Base-by-base conservation (phyloP, 2,329 filamentous ascomycete species). In the Dendrostoma leiphaemia region DNA sequence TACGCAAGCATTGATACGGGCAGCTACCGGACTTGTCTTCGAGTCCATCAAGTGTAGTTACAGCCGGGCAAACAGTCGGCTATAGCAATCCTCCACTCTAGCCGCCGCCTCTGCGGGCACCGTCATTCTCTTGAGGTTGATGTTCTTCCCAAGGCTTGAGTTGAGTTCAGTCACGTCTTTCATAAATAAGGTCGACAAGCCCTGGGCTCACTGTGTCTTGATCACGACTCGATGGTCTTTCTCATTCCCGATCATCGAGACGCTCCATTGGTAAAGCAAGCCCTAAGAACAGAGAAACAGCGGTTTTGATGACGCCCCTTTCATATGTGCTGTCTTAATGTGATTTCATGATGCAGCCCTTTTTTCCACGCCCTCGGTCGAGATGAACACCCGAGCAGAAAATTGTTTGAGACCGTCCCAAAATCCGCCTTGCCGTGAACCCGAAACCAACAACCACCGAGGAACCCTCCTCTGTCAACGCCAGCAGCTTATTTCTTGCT, bases 401-500 rank as follows among this genome's bases (percentile, higher is more conserved):
- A 76, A 77, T 10, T 74, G 76, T 77, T n/a, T 74, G 76, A 54
- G 53, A 48, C 58, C 49, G 55, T 55, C 50, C 40, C 55, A 44
- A 52, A 51, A 54, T 48, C 56, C 56, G 52, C 52, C 56, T 51
- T 40, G 45, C 51, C 52, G 45, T 57, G 51, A 21, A 31, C n/a
- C 17, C 29, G 44, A 32, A 46, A 46, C 71, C 65, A 64, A 57
- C 62, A 55, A 56, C 59, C 55, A 61, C 56, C 45, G 57, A 63
- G 51, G 49, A 46, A 59, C 54, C 58, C 58, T 53, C 67, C 65
- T 62, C n/a, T 69, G 63, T 66, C 43, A 62, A 61, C 64, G 56
- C 61, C 53, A 58, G 57, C 77, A 78, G 63, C 81, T 84, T 89
- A 85, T 80, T 85, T 85, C 81, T 84, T 85, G 71, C 78, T 74